These are phyloP conservation scores for Lipomyces orientalis DNA, from an alignment of 805 yeast genomes.

Conservation along the genomic window DNA sequence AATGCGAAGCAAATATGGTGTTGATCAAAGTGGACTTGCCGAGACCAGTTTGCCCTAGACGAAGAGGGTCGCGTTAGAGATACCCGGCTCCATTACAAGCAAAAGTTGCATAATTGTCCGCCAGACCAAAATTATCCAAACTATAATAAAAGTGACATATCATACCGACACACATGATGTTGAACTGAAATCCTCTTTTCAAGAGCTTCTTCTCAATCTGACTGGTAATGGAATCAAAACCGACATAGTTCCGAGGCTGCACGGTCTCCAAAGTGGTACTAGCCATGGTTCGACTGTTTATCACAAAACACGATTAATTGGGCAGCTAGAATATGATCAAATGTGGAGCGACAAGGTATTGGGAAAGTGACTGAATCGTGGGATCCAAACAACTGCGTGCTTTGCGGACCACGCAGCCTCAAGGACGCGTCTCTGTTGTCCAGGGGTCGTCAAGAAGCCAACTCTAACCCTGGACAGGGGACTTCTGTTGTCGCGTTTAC, in stretches of 20 bases:
- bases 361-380: neutral
- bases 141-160: neutral
- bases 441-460: neutral
- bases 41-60: constrained; percentile 70
- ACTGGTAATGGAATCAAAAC: constrained; percentile 93
- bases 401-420: neutral
- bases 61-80: neutral
- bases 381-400: neutral
- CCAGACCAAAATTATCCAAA: neutral
- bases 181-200: constrained; percentile 92
- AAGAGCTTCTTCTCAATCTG: constrained; percentile 92
- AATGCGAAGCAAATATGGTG: constrained; percentile 83
- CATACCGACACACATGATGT: constrained; percentile 85
- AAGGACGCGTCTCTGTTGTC: neutral
- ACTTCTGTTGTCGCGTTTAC: neutral
- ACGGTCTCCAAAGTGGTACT: constrained; percentile 33
- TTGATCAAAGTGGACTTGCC: constrained; percentile 93
- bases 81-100: neutral
- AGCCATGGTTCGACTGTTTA: neutral
- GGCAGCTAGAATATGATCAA: neutral
- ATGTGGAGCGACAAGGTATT: neutral
- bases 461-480: neutral
- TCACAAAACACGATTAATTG: neutral
- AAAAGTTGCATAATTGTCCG: neutral
- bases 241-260: constrained; percentile 82